Evolutionary conservation across 768 basidiomycete genomes (phyloP).

Genomic region (Cyathus striatus): DNA sequence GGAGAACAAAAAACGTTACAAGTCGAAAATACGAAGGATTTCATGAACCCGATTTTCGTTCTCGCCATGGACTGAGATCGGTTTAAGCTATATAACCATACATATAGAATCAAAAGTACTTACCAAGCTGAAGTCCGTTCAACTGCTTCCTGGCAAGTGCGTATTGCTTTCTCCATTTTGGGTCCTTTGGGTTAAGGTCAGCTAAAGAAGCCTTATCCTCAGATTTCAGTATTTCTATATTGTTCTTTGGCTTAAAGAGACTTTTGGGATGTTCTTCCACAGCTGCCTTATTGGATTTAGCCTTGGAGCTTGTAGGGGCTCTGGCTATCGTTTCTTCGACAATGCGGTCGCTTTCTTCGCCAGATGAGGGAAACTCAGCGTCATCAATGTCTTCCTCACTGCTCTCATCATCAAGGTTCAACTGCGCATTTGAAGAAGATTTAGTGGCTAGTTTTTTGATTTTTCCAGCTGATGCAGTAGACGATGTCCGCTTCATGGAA

Average conservation of each 20-base stretch:
- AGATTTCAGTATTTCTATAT: neutral
- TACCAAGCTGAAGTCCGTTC: conserved; percentile 53
- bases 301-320: neutral
- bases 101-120: conserved; percentile 7
- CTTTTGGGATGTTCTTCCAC: neutral
- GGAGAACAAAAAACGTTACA: conserved; percentile 34
- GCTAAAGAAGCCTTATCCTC: conserved; percentile 11
- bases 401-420: conserved; percentile 1
- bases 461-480: neutral
- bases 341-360: neutral
- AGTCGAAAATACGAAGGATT: conserved; percentile 76
- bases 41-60: conserved; percentile 60
- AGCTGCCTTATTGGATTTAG: neutral
- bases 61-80: conserved; percentile 55
- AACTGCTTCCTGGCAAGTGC: conserved; percentile 51
- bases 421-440: conserved; percentile 5
- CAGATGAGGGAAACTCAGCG: neutral
- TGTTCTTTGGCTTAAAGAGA: neutral
- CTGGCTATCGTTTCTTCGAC: neutral
- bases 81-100: neutral
- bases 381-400: neutral
- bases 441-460: conserved; percentile 8
- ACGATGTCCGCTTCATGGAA: conserved; percentile 6
- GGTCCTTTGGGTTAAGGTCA: conserved; percentile 42
- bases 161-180: conserved; percentile 47